A percentile compares a stretch with the other conserved stretches of the same genome.
These are phyloP conservation scores for Halocafeteria seosinensis DNA, from an alignment of 108 stramenopile genomes.

Conservation along the genomic window DNA sequence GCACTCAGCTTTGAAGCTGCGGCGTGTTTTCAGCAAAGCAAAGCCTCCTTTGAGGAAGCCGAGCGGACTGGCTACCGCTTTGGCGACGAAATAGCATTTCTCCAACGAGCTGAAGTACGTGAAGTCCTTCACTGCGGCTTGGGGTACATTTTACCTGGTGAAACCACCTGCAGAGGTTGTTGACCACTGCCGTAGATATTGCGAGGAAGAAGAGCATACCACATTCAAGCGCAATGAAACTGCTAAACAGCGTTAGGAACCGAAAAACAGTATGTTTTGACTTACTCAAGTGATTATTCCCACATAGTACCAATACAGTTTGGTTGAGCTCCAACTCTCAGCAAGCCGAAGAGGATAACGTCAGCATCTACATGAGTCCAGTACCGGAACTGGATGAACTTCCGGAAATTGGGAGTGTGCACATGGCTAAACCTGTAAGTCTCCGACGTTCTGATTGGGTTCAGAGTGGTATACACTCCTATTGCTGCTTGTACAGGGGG, in stretches of 20 bases:
- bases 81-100: conserved; percentile 8
- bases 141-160: no score
- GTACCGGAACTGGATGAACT: background rate
- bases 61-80: conserved; percentile 6
- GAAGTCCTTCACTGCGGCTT: no score
- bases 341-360: conserved; percentile 10
- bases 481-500: no score
- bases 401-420: background rate
- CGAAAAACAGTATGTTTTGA: no score
- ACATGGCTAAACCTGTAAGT: conserved; percentile 7
- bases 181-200: background rate
- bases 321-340: no score
- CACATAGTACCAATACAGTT: no score
- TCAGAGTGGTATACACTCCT: no score
- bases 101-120: background rate
- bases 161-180: no score
- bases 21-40: conserved; percentile 11
- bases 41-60: conserved; percentile 1
- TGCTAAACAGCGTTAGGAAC: background rate
- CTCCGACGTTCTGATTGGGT: no score
- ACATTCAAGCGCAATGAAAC: background rate
- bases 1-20: conserved; percentile 17
- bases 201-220: background rate
- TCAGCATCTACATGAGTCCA: conserved; percentile 12
- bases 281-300: no score